Conservation (phyloP, 768 basidiomycete genomes). For the Austroboletus festivus region DNA sequence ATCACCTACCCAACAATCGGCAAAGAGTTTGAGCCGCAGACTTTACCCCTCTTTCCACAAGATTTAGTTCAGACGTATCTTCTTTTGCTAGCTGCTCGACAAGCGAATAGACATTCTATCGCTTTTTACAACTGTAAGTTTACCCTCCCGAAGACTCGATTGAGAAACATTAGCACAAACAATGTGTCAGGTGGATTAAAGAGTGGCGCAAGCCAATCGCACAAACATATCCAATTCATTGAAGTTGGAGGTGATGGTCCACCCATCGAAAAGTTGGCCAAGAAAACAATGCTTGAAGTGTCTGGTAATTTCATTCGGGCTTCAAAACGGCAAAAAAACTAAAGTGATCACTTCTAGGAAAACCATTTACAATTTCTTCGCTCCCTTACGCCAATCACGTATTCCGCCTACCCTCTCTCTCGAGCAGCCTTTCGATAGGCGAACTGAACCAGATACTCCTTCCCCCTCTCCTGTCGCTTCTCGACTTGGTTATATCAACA, state of each 20-base stretch:
- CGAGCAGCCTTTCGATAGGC: slow-evolving; percentile 23
- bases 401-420: slow-evolving; percentile 43
- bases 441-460: slow-evolving; percentile 53
- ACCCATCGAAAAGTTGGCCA: slow-evolving; percentile 74
- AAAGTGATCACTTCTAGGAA: slow-evolving; percentile 41
- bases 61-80: slow-evolving; percentile 77
- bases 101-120: slow-evolving; percentile 57
- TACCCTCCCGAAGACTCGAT: not conserved
- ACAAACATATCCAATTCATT: slow-evolving; percentile 90
- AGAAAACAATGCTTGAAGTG: slow-evolving; percentile 51
- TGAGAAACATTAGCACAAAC: not conserved
- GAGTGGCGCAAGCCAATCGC: slow-evolving; percentile 86
- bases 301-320: slow-evolving; percentile 11
- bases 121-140: slow-evolving; percentile 88
- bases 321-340: not conserved
- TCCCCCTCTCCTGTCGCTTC: slow-evolving; percentile 62
- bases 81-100: slow-evolving; percentile 67
- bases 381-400: slow-evolving; percentile 84
- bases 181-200: slow-evolving; percentile 56
- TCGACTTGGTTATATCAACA: slow-evolving; percentile 75
- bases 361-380: slow-evolving; percentile 62
- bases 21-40: slow-evolving; percentile 72
- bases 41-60: slow-evolving; percentile 71
- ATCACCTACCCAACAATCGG: not conserved
- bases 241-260: slow-evolving; percentile 62